These are phyloP conservation scores for Dicorynia guianensis DNA, from an alignment of 306 rosid species.

Conservation along the genomic window DNA sequence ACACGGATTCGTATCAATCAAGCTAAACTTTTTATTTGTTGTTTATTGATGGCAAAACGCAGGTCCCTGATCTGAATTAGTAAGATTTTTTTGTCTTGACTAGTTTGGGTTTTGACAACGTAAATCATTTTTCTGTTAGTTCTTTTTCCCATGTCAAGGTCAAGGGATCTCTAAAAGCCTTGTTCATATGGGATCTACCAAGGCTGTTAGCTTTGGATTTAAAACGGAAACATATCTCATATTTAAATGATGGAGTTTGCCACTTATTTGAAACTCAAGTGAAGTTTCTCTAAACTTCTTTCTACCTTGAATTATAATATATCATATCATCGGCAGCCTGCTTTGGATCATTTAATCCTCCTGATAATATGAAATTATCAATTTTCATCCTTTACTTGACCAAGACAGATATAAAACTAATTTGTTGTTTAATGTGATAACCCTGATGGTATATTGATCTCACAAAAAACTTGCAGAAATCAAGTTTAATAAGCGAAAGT, in stretches of 20 bases:
- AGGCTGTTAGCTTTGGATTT: background rate
- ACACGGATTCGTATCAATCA: background rate
- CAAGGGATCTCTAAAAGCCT: background rate
- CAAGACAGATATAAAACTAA: background rate
- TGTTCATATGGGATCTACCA: background rate
- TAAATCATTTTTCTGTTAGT: slow-evolving; percentile 4
- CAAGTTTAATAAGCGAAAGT: background rate
- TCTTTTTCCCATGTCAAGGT: background rate
- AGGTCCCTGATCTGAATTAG: background rate
- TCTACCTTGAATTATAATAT: too few relatives aligned
- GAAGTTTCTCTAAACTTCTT: background rate
- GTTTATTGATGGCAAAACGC: background rate
- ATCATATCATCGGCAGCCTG: background rate
- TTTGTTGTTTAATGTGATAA: background rate
- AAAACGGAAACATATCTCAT: background rate
- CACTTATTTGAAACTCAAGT: background rate
- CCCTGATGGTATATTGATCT: background rate
- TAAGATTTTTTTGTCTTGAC: background rate
- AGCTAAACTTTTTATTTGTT: background rate
- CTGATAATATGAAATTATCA: background rate
- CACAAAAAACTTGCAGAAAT: background rate
- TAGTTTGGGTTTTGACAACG: background rate
- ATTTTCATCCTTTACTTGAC: background rate
- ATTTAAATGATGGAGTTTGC: too few relatives aligned
- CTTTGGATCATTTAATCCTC: background rate